Base-by-base conservation (phyloP, 129 eudicot species). In the Pulicaria dysenterica region DNA sequence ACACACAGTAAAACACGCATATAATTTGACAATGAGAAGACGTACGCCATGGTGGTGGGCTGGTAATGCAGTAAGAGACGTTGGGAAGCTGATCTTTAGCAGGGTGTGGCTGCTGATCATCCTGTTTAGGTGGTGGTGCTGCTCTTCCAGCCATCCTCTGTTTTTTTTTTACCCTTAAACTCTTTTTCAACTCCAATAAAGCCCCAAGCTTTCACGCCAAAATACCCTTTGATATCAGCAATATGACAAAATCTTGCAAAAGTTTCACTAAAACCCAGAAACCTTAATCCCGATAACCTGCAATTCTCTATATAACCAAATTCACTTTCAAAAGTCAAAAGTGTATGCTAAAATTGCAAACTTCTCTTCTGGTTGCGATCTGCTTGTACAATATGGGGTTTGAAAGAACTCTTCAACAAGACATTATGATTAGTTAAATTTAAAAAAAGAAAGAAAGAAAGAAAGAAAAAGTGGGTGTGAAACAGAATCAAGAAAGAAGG, bases 21-120 rank as follows among this genome's bases (percentile, higher is more conserved):
- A 44, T 3, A 60, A n/a, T 31, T 31, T 17, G 40, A 17, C 3
- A 10, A 51, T 7, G 8, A n/a, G 36, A 47, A 54, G 11, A 80
- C 83, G 75, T 38, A 90, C 94, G 96, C 96, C 96, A 90, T 10
- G 96, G 96, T 62, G 96, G 96, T 58, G 96, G 96, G 47, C 96
- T 87, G 2, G 96, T 89, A 44, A 86, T 86, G 85, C 96, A 89
- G 43, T 83, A 89, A 79, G 92, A 84, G 54, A 89, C 86, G 63
- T 85, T 86, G 1, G 93, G 96, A 43, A 90, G 91, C 44, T 90
- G 96, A 78, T 90, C 96, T 83, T 85, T 90, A 17, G 80, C 82
- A 53, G 96, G 96, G 64, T 87, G 94, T 63, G 96, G 96, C 54
- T 58, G 60, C 81, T 77, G 70, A 43, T 90, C 96, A 46, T 87